phyloP scores from a whole-genome alignment of 2,329 filamentous ascomycete species.

The Stylonectria norvegica region DNA sequence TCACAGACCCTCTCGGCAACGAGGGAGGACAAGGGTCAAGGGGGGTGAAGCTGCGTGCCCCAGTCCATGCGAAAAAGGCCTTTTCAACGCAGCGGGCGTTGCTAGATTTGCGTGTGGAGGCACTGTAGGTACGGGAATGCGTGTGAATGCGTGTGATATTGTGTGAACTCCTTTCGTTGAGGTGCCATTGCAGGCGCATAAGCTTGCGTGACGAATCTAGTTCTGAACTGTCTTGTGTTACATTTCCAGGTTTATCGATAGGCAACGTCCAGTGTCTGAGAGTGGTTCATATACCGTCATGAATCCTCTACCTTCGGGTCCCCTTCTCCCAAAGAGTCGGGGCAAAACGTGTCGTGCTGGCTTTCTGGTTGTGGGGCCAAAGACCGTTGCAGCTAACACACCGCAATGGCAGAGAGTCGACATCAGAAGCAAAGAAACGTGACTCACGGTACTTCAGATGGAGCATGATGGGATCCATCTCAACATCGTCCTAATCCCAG shows the following conservation, averaged over 20 bases:
- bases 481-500: slow-evolving; percentile 9
- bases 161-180: too few relatives aligned
- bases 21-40: slow-evolving; percentile 6
- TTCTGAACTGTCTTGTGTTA: background rate
- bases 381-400: slow-evolving; percentile 19
- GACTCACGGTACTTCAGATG: slow-evolving; percentile 18
- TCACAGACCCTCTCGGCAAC: slow-evolving; percentile 19
- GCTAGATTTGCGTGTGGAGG: too few relatives aligned
- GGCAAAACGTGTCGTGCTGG: slow-evolving; percentile 12
- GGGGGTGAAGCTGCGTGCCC: background rate
- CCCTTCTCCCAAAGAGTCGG: slow-evolving; percentile 7
- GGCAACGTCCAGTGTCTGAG: slow-evolving; percentile 1
- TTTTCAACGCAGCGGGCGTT: background rate
- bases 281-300: slow-evolving; percentile 10
- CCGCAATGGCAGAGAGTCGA: slow-evolving; percentile 5
- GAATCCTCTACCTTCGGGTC: slow-evolving; percentile 4
- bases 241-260: background rate
- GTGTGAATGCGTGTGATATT: too few relatives aligned
- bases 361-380: slow-evolving; percentile 20
- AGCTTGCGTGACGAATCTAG: too few relatives aligned
- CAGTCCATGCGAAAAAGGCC: background rate
- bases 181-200: too few relatives aligned
- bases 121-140: too few relatives aligned
- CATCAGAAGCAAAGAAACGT: slow-evolving; percentile 5
- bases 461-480: background rate